Conservation (phyloP, 2,329 filamentous ascomycete species). For the Fusarium sp. region DNA sequence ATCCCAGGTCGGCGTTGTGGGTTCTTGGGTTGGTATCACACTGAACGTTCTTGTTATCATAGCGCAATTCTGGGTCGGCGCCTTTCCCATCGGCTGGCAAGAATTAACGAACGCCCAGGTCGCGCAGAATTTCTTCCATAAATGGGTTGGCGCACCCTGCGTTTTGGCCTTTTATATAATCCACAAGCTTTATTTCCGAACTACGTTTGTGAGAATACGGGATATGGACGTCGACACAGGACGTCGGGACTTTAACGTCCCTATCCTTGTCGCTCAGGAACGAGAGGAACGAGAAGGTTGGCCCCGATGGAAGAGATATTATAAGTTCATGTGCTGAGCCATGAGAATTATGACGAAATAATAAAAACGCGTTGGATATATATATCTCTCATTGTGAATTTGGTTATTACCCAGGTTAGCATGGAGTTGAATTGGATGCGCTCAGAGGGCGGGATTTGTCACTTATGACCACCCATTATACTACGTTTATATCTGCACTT, state of each 20-base stretch:
- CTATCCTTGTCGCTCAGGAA: constrained; percentile 82
- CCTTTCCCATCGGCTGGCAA: constrained; percentile 74
- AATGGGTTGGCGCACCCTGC: constrained; percentile 76
- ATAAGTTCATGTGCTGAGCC: constrained; percentile 74
- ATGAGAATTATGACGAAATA: neutral
- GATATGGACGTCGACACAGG: constrained; percentile 92
- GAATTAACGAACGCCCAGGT: constrained; percentile 55
- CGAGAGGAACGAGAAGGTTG: constrained; percentile 74
- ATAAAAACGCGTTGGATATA: neutral
- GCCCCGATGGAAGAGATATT: constrained; percentile 80
- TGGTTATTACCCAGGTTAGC: constrained; percentile 17
- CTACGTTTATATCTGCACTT: neutral
- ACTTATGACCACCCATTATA: neutral
- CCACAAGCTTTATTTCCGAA: constrained; percentile 81
- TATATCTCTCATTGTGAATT: constrained; percentile 13
- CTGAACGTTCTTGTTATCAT: constrained; percentile 81
- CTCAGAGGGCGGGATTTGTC: neutral
- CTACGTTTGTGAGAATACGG: constrained; percentile 69
- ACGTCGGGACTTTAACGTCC: constrained; percentile 83
- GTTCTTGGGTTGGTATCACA: constrained; percentile 81
- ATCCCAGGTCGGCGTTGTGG: constrained; percentile 79
- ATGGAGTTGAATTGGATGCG: constrained; percentile 21
- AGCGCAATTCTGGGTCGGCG: constrained; percentile 89
- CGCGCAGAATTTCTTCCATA: constrained; percentile 75
- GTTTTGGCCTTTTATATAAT: constrained; percentile 72